Conservation (phyloP, 345 rosid species). For the Lepidium aucheri region DNA sequence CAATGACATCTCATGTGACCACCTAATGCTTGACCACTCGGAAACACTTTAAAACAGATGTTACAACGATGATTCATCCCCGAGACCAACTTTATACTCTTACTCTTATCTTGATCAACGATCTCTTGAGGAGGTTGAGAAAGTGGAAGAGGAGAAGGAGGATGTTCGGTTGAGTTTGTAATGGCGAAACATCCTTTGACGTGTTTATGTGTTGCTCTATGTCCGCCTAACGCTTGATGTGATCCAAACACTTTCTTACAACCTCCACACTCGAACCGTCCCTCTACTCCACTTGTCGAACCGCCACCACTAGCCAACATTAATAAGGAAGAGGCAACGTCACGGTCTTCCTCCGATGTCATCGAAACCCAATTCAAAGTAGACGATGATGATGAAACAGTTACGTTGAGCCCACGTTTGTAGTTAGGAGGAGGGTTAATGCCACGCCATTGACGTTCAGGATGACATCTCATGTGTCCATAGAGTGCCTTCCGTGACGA, state of each 20-base stretch:
- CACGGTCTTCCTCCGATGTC: slow-evolving; percentile 44
- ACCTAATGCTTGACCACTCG: slow-evolving; percentile 68
- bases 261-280: slow-evolving; percentile 44
- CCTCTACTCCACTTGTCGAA: neutral
- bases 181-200: slow-evolving; percentile 61
- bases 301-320: slow-evolving; percentile 31
- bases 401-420: slow-evolving; percentile 18
- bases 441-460: slow-evolving; percentile 73
- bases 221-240: slow-evolving; percentile 66
- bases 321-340: slow-evolving; percentile 43
- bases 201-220: slow-evolving; percentile 62
- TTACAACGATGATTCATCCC: slow-evolving; percentile 42
- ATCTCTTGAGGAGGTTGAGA: neutral
- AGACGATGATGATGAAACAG: neutral
- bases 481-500: slow-evolving; percentile 78
- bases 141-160: neutral
- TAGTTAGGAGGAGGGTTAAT: slow-evolving; percentile 44
- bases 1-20: slow-evolving; percentile 77
- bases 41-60: slow-evolving; percentile 45
- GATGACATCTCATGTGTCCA: slow-evolving; percentile 95
- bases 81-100: slow-evolving; percentile 22
- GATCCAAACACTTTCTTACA: slow-evolving; percentile 72
- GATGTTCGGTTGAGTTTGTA: slow-evolving; percentile 23
- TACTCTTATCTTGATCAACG: slow-evolving; percentile 15
- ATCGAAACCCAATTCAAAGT: neutral